Evolutionary conservation across 1,139 yeast genomes (phyloP), one percentile per base, ranked within the genome.

Genomic region (Geotrichum restrictum): DNA sequence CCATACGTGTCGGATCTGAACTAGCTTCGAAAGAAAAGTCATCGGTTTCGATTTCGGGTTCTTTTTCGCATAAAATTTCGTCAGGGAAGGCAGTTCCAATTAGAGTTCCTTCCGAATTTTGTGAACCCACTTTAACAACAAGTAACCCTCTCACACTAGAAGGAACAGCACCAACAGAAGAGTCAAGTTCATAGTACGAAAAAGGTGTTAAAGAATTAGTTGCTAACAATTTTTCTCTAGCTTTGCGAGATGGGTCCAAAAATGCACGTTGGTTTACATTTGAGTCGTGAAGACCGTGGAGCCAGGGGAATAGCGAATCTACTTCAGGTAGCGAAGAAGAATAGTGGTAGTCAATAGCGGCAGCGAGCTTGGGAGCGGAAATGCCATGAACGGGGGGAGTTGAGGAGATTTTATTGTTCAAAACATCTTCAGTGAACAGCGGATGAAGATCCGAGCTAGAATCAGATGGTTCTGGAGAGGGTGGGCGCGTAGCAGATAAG

Each of bases 291-390:
- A 72, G 59, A 0, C 96, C 95, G 65, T 89, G 96, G 41, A 88
- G 74, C 97, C 97, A 89, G 1, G 98, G 98, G 62, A 89, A 91
- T 76, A 89, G 80, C 7, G 64, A 67, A 27, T 74, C 77, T 13
- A 93, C 83, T 1, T 77, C 80, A 0, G 96, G 96, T 36, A 88
- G 70, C 1, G 80, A 78, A 7, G 75, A 68, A 54, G 75, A 60
- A 46, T 67, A 65, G 48, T 64, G 66, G 39, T 57, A 53, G 52
- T 64, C 64, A 10, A 55, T 66, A 62, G 62, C 74, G 4, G 48
- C 56, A 4, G 63, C 64, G 18, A 69, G 57, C 13, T 59, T 57
- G 3, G 53, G 43, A 4, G 72, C 69, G 5, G 66, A 57, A 14
- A 69, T 55, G 22, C 56, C 55, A 21, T 58, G 57, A 6, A 65